phyloP scores from a whole-genome alignment of 2,329 filamentous ascomycete species.

The Capronia coronata region DNA sequence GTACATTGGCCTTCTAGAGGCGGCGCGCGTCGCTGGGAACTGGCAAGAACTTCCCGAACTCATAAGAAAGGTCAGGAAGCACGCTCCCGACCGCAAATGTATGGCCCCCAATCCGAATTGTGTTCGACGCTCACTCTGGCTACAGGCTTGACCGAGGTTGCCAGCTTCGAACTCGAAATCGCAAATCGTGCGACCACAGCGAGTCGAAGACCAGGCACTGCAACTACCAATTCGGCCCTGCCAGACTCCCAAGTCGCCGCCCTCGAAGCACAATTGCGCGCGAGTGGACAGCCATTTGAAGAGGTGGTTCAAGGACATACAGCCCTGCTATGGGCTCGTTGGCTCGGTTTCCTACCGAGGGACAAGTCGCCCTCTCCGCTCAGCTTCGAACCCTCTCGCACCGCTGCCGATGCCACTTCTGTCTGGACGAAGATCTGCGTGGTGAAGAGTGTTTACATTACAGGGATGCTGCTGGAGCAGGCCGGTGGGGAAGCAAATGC shows the following conservation, averaged over 20 bases:
- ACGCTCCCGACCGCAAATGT: slow-evolving; percentile 82
- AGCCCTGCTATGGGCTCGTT: slow-evolving; percentile 60
- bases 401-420: slow-evolving; percentile 21
- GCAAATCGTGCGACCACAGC: slow-evolving; percentile 46
- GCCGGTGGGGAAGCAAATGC: slow-evolving; percentile 46
- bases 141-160: slow-evolving; percentile 62
- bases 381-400: slow-evolving; percentile 15
- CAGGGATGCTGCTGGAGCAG: slow-evolving; percentile 48
- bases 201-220: slow-evolving; percentile 28
- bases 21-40: slow-evolving; percentile 76
- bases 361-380: slow-evolving; percentile 19
- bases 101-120: slow-evolving; percentile 32
- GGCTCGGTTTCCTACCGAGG: slow-evolving; percentile 11
- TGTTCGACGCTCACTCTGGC: slow-evolving; percentile 6
- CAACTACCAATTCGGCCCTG: slow-evolving; percentile 25
- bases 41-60: slow-evolving; percentile 85
- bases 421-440: slow-evolving; percentile 79
- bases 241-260: slow-evolving; percentile 32
- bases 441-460: slow-evolving; percentile 70
- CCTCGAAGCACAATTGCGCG: slow-evolving; percentile 19
- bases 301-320: slow-evolving; percentile 70
- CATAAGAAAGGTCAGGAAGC: slow-evolving; percentile 87
- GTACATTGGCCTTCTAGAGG: slow-evolving; percentile 77
- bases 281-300: slow-evolving; percentile 36
- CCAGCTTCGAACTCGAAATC: slow-evolving; percentile 62